Evolutionary conservation across 495 filamentous ascomycete genomes (phyloP), one percentile per base, ranked within the genome.

Genomic region (Podospora pseudoanserina): DNA sequence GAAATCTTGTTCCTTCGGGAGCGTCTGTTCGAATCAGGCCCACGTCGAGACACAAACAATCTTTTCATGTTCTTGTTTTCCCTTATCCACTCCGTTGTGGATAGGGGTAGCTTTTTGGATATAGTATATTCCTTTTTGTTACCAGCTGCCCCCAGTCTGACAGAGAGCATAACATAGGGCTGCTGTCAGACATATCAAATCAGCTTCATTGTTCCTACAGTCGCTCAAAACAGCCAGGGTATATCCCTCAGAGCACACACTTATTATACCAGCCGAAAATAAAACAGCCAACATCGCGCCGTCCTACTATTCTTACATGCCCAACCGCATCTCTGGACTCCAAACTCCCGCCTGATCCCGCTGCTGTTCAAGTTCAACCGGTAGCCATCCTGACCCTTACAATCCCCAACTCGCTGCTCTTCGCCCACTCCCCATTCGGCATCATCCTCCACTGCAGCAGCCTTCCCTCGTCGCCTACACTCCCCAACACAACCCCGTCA

Each of bases 381-480:
- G 73, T 75, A 55, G 78, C 76, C 79, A 83, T 82, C 68, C 75
- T 75, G 70, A 82, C 77, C 72, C 81, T 85, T 66, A 81, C 81
- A 81, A 87, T 84, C 4, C 78, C 80, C 65, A 87, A 72, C 75
- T 87, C 84, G 0, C 80, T 80, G 68, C 82, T 85, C 74, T 83
- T 84, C 1, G 82, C 83, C 85, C 85, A 87, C 19, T 75, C 68
- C 6, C 85, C 85, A 69, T 82, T 80, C 1, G 85, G 85, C 59
- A 77, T 79, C 71, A 84, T 81, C 27, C 85, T 79, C 74, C 86
- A 88, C 63, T 87, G 81, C 70, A 85, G 76, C 23, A 89, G 75
- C 72, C 82, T 86, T 13, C 87, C 87, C 73, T 89, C 87, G 65
- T 89, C 87, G 3, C 86, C 87, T 5, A 85, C 83, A 19, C 81